Base-by-base conservation (phyloP, 805 yeast genomes). In the Monosporozyma aerobia region DNA sequence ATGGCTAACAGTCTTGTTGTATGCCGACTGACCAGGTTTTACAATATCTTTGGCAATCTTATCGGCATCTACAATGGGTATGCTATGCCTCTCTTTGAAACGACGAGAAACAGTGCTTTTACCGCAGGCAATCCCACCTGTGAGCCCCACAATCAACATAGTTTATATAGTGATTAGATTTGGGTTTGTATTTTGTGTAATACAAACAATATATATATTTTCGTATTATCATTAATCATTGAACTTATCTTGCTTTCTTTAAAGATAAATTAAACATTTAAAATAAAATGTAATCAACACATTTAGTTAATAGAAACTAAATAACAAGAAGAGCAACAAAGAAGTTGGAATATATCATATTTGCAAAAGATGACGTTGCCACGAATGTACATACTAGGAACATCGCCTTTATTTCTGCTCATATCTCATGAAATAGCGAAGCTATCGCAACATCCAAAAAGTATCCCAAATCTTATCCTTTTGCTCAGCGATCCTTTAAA, bases 41-140 rank as follows among this genome's bases (percentile, higher is more conserved):
- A 92, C 96, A 7, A 90, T 86, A 55, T 88, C 82, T 54, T 85
- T 77, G 0, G 99, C 98, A 45, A 95, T 84, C 49, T 79, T 67
- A 67, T 94, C 99, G 1, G 99, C 98, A 71, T 94, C 99, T 1
- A 94, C 76, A 1, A 94, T 69, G 0, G 85, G 76, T 5, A 86
- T 54, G 1, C 73, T 63, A 61, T 82, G 76, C 10, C 79, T 69
- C 9, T 79, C 77, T 4, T 67, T 56, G 10, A 94, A 69, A 37
- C 78, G 67, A 16, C 70, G 63, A 0, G 97, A 87, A 0, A 87
- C 97, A 0, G 98, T 92, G 19, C 96, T 85, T 63, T 94, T 94
- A 2, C 99, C 99, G n/a, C 94, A 78, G 5, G 97, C 96, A 49
- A 94, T 94, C 1, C 97, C 97, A 1, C 99, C 99, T 0, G 99